Evolutionary conservation across 495 filamentous ascomycete genomes (phyloP).

Genomic region (Penicillium macrosclerotiorum): DNA sequence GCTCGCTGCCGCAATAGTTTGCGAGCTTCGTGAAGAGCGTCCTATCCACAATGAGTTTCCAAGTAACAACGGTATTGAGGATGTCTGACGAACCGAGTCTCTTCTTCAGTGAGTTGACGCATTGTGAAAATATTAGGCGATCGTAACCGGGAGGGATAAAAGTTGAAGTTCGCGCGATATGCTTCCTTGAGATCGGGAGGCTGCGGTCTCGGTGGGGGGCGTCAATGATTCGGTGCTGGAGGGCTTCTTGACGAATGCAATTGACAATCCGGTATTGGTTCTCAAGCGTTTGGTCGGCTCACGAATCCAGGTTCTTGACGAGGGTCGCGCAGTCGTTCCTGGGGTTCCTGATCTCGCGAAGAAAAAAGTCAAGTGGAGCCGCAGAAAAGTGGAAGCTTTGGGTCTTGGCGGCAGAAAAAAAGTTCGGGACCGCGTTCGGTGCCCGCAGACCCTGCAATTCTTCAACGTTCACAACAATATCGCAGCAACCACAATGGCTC

Average conservation of each 20-base stretch:
- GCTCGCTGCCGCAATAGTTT: slow-evolving; percentile 73
- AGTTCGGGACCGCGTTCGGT: slow-evolving; percentile 15
- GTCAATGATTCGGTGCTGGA: too few relatives aligned
- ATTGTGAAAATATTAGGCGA: slow-evolving; percentile 42
- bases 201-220: too few relatives aligned
- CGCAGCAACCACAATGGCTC: slow-evolving; percentile 39
- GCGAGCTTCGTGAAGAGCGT: slow-evolving; percentile 83
- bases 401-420: slow-evolving; percentile 17
- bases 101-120: slow-evolving; percentile 71
- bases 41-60: too few relatives aligned
- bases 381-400: slow-evolving; percentile 1
- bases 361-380: too few relatives aligned
- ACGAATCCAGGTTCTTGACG: background rate
- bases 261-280: too few relatives aligned
- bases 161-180: too few relatives aligned
- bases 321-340: background rate
- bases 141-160: slow-evolving; percentile 4
- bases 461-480: slow-evolving; percentile 21
- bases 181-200: too few relatives aligned
- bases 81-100: slow-evolving; percentile 47
- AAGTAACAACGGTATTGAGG: too few relatives aligned
- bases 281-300: too few relatives aligned
- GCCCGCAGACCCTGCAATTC: slow-evolving; percentile 17
- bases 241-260: too few relatives aligned
- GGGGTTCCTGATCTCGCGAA: background rate